A percentile compares a stretch with the other conserved stretches of the same genome.
Evolutionary conservation across 331 rosid species (phyloP).

Genomic region (Cydonia oblonga): DNA sequence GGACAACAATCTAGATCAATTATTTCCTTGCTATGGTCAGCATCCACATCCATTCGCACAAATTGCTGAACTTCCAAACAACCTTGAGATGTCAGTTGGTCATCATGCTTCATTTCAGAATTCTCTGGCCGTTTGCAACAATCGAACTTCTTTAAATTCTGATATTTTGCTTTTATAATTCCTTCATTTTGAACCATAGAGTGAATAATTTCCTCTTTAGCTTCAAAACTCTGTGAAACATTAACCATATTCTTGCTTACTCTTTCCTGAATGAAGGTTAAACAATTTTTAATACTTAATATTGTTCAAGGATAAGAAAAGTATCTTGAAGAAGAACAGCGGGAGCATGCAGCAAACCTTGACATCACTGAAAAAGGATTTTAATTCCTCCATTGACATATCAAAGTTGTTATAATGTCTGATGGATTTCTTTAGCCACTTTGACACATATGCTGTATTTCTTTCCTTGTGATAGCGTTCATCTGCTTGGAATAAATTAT

Average conservation of each 20-base stretch:
- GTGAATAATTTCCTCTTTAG: conserved; percentile 15
- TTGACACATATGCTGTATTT: conserved; percentile 60
- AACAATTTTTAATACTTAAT: not conserved
- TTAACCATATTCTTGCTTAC: conserved; percentile 33
- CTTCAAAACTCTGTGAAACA: conserved; percentile 19
- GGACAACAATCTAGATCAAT: conserved; percentile 32
- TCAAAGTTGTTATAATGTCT: conserved; percentile 51
- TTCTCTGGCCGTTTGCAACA: conserved; percentile 22
- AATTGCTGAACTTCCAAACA: conserved; percentile 25
- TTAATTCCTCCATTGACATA: conserved; percentile 43
- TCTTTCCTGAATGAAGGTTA: conserved; percentile 46
- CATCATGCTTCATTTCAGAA: conserved; percentile 18
- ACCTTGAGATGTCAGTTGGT: conserved; percentile 26
- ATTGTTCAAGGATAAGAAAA: not conserved
- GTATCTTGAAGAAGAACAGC: conserved; percentile 1
- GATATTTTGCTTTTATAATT: conserved; percentile 25
- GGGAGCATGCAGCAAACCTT: conserved; percentile 37
- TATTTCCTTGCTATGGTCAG: conserved; percentile 22
- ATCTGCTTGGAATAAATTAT: conserved; percentile 44
- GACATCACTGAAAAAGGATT: conserved; percentile 52
- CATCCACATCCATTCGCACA: conserved; percentile 15
- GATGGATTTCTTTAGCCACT: conserved; percentile 80
- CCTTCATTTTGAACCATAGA: conserved; percentile 20
- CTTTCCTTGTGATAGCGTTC: conserved; percentile 80
- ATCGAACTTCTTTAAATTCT: conserved; percentile 26